A percentile compares a stretch with the other conserved stretches of the same genome.
Conservation (phyloP, 2,329 filamentous ascomycete genomes). For the Parastagonospora nodorum region DNA sequence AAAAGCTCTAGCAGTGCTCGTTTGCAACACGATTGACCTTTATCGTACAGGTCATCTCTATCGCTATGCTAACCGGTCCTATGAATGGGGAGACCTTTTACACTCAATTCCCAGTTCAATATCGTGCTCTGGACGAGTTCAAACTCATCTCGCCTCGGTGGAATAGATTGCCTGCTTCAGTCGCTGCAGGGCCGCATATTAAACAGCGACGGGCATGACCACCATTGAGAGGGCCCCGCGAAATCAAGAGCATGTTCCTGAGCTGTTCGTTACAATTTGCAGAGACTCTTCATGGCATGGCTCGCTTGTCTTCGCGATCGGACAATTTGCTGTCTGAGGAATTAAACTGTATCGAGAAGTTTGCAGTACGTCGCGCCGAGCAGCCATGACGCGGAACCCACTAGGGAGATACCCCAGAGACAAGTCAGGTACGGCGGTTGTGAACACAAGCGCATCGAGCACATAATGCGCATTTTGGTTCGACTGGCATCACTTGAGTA, state of each 20-base stretch:
- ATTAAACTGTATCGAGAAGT: not conserved
- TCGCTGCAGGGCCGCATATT: slow-evolving; percentile 20
- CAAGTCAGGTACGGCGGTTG: too few relatives aligned
- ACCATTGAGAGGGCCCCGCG: not conserved
- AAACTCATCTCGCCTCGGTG: slow-evolving; percentile 19
- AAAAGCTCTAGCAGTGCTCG: not conserved
- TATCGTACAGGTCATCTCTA: not conserved
- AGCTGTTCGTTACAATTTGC: not conserved
- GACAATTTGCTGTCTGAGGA: not conserved
- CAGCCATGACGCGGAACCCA: too few relatives aligned
- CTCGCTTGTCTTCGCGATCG: not conserved
- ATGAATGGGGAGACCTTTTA: not conserved
- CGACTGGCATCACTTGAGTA: too few relatives aligned
- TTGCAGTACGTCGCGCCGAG: too few relatives aligned
- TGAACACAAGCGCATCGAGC: too few relatives aligned
- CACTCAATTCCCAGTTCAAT: slow-evolving; percentile 3
- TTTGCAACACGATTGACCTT: not conserved
- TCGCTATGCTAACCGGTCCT: not conserved
- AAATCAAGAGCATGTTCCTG: not conserved
- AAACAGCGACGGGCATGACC: slow-evolving; percentile 12
- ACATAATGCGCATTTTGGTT: too few relatives aligned
- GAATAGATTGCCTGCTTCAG: slow-evolving; percentile 23
- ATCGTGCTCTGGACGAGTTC: slow-evolving; percentile 9
- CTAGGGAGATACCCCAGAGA: too few relatives aligned
- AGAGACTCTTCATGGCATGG: not conserved